phyloP scores from a whole-genome alignment of 129 eudicot species.

The Chrysanthemum makinoi region DNA sequence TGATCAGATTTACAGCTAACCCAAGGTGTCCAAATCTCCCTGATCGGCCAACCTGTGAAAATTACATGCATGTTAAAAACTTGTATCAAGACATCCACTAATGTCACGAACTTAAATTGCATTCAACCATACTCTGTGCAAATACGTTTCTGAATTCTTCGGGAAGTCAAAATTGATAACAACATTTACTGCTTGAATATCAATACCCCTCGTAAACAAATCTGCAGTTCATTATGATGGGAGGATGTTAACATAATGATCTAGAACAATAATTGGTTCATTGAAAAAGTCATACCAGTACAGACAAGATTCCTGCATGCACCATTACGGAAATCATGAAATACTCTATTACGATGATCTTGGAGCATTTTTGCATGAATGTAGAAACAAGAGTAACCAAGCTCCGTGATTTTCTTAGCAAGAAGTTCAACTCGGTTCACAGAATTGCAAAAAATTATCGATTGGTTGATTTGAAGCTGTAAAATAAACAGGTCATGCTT shows the following conservation, averaged over 20 bases:
- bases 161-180: slow-evolving; percentile 91
- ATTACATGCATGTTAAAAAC: background rate
- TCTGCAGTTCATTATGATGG: slow-evolving; percentile 41
- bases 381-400: slow-evolving; percentile 89
- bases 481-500: slow-evolving; percentile 8
- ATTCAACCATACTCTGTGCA: slow-evolving; percentile 63
- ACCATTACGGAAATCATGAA: slow-evolving; percentile 91
- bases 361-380: slow-evolving; percentile 98
- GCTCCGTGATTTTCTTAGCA: slow-evolving; percentile 86
- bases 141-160: slow-evolving; percentile 73
- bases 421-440: slow-evolving; percentile 87
- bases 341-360: slow-evolving; percentile 87
- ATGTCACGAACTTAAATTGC: background rate
- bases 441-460: slow-evolving; percentile 86
- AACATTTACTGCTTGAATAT: slow-evolving; percentile 88
- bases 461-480: slow-evolving; percentile 91
- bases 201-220: slow-evolving; percentile 89
- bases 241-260: background rate
- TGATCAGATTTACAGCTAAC: slow-evolving; percentile 77
- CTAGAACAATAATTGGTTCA: background rate
- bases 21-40: slow-evolving; percentile 94
- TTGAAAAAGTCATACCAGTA: slow-evolving; percentile 48
- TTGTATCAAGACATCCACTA: background rate
- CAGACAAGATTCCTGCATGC: slow-evolving; percentile 95
- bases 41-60: slow-evolving; percentile 79